Evolutionary conservation across 2,329 filamentous ascomycete genomes (phyloP), one percentile per base, ranked within the genome.

Genomic region (Fusarium penzigii): DNA sequence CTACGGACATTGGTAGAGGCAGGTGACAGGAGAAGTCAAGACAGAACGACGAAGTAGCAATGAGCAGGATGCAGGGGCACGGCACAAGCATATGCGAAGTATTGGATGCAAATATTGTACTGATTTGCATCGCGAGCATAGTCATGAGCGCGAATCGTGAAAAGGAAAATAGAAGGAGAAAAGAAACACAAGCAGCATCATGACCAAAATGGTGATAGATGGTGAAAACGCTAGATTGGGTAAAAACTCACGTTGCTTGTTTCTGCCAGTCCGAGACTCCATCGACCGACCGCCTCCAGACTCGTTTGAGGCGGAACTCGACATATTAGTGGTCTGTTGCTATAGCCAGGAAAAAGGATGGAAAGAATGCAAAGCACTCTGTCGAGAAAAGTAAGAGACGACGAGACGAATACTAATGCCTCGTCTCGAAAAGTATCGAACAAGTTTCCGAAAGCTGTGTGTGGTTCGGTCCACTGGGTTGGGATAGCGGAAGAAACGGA

Each of bases 191-290:
- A 43, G 20, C 16, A 25, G 38, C 12, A 13, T 16, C 5, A 32
- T 44, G 44, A 44, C 29, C 43, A 48, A 48, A 17, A 40, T 48
- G 16, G 50, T 48, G 38, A 48, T 48, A 36, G 29, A 47, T 29
- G 48, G 51, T 38, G 13, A 51, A 48, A 49, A 44, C 52, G 40
- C 32, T 36, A 29, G 44, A 58, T 36, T 49, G 48, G 44, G 36
- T 53, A 52, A 52, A 53, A 44, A 88, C 88, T 85, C 80, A 92
- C 89, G 84, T 75, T 94, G 90, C 69, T 92, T 92, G 68, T 78
- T 86, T 70, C 90, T 82, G 65, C 89, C 89, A 49, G 84, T 86
- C 67, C 89, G 83, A 57, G 89, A 90, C 77, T 92, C 81, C 84
- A 87, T 87, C 47, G 82, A 75, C 64, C 82, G 82, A 61, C 69